Base-by-base conservation (phyloP, 805 yeast genomes). In the Kazachstania kunashirensis region DNA sequence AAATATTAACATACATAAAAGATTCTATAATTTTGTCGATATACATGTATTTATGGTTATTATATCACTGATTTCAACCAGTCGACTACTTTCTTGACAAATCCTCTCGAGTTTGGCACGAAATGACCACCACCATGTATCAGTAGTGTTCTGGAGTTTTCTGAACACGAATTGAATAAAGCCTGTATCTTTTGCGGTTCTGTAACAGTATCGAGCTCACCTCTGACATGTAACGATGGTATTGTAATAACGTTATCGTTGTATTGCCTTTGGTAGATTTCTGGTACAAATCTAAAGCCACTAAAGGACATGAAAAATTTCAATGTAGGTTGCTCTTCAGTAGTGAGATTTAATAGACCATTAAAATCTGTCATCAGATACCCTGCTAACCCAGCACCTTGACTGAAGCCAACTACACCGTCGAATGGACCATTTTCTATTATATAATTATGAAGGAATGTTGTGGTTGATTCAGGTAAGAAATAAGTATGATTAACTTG, bases 121-220 rank as follows among this genome's bases (percentile, higher is more conserved):
- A 79, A 92, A 54, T 92, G 98, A 1, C 97, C 97, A 34, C 98
- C 98, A 3, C 95, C 88, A 55, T 92, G 98, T 44, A 71, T 79
- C 38, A 86, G 42, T 28, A 68, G 40, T 0, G 66, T 68, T 18
- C 83, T 61, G 12, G 62, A 59, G 1, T 49, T 56, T 5, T 60
- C 66, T 20, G 59, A 59, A 41, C 75, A 73, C 9, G 68, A 65
- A 7, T 75, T 69, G 46, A 65, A 77, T 17, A 92, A 62, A 2
- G 66, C 62, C 58, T 72, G 59, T 0, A 83, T 73, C 43, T 92
- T 67, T 25, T 73, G 79, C 23, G 79, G 82, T 8, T 78, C 75
- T 2, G 94, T 94, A 11, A 92, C 77, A 0, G 96, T 85, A 51
- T 92, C 98, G 16, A 86, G 62, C 42, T 89, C 89, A 13, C 98